Conservation (phyloP, 352 stramenopile species). For the Globisporangium perplexum region DNA sequence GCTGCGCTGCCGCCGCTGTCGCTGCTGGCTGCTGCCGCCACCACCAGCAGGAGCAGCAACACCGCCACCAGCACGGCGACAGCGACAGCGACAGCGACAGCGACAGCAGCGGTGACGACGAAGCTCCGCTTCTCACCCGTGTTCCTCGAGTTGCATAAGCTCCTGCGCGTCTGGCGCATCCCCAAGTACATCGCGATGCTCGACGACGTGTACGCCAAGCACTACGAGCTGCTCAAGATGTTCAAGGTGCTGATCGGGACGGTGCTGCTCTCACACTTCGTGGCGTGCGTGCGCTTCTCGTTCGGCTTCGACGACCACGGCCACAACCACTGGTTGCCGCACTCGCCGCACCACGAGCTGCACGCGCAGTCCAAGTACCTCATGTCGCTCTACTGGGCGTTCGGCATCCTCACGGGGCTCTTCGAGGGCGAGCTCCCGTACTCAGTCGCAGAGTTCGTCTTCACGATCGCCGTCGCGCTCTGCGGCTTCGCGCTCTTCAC, state of each 20-base stretch:
- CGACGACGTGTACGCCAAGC: slow-evolving; percentile 46
- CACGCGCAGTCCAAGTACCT: slow-evolving; percentile 23
- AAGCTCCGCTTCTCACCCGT: neutral
- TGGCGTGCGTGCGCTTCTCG: slow-evolving; percentile 36
- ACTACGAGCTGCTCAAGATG: slow-evolving; percentile 45
- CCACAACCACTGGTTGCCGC: slow-evolving; percentile 20
- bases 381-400: slow-evolving; percentile 39
- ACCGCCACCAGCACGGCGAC: no score
- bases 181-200: slow-evolving; percentile 39
- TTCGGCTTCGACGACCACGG: slow-evolving; percentile 21
- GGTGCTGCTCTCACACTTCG: slow-evolving; percentile 35
- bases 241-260: slow-evolving; percentile 37
- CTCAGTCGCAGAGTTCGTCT: slow-evolving; percentile 30
- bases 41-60: no score
- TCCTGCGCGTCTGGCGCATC: slow-evolving; percentile 37
- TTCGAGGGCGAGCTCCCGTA: slow-evolving; percentile 45
- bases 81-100: no score
- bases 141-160: slow-evolving; percentile 44
- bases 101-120: no score
- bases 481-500: slow-evolving; percentile 53
- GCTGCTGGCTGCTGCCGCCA: slow-evolving; percentile 16
- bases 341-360: slow-evolving; percentile 6
- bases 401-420: slow-evolving; percentile 47
- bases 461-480: slow-evolving; percentile 41
- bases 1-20: slow-evolving; percentile 36